Evolutionary conservation across 768 basidiomycete genomes (phyloP), one percentile per base, ranked within the genome.

Genomic region (Saitozyma sp.): DNA sequence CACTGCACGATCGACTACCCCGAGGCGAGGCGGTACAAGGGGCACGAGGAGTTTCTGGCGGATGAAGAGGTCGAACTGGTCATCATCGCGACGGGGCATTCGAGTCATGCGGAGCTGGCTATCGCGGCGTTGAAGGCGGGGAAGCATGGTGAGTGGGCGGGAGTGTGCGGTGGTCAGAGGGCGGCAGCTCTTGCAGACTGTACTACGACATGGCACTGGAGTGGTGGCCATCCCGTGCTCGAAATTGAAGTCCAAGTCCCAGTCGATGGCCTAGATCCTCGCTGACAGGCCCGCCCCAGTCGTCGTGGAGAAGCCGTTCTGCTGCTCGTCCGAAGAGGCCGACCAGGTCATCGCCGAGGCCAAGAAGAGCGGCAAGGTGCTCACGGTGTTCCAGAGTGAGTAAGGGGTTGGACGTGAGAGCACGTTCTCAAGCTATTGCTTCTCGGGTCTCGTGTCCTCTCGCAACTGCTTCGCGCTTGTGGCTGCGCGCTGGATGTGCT

Each of bases 371-470:
- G 61, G 58, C 46, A 65, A 64, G 51, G 39, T 70, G 39, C 51
- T 73, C 43, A 61, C 54, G 40, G 63, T 68, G 4, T 73, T 59
- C 46, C 71, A 73, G 52, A 73, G 63, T 59, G 37, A 65, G 64
- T 54, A 9, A 11, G n/a, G n/a, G n/a, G n/a, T n/a, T n/a, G n/a
- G n/a, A n/a, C n/a, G n/a, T n/a, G n/a, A n/a, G n/a, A n/a, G n/a
- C 29, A 29, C 45, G 2, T 46, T 11, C n/a, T 11, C 45, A 46
- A 2, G n/a, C 45, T 46, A 2, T 11, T 7, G 29, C 2, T 29
- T 5, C 29, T 29, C 29, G 29, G 5, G 29, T 29, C 29, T 29
- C 2, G 29, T 29, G 5, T 5, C 29, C 29, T 5, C 29, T 29
- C 29, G 29, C 29, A 29, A 2, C 29, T 29, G 29, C 29, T 29